Conservation (phyloP, 2,329 filamentous ascomycete genomes). For the Colletotrichum musae region DNA sequence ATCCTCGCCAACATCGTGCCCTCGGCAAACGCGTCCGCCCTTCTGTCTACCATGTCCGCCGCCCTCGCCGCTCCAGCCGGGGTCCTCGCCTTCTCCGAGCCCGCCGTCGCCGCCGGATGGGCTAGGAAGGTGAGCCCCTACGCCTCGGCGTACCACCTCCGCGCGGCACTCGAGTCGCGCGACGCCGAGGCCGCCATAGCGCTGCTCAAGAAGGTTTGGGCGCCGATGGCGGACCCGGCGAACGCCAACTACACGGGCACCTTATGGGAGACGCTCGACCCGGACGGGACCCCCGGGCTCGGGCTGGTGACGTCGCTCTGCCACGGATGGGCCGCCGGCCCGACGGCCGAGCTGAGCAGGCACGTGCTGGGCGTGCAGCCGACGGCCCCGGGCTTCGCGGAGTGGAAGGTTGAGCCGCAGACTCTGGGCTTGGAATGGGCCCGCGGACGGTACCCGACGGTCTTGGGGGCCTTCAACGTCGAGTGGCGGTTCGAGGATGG, state of each 20-base stretch:
- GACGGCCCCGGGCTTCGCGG: conserved; percentile 42
- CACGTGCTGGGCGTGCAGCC: conserved; percentile 45
- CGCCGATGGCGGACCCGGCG: conserved; percentile 46
- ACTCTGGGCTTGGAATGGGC: conserved; percentile 43
- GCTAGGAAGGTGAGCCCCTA: conserved; percentile 46
- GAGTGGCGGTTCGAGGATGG: conserved; percentile 29
- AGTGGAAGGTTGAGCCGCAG: conserved; percentile 43
- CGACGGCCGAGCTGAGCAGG: conserved; percentile 49
- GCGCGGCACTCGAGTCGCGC: conserved; percentile 45
- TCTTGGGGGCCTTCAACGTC: conserved; percentile 7
- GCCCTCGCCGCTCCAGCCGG: background rate
- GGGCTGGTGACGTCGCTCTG: conserved; percentile 49
- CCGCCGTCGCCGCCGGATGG: conserved; percentile 40
- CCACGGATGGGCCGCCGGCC: conserved; percentile 52
- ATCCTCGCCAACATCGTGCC: conserved; percentile 48
- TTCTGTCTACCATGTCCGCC: conserved; percentile 34
- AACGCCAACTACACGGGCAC: conserved; percentile 48
- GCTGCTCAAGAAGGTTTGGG: conserved; percentile 45
- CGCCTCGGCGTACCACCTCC: conserved; percentile 49
- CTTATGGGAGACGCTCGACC: conserved; percentile 50
- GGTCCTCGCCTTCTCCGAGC: conserved; percentile 42
- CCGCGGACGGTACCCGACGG: conserved; percentile 17
- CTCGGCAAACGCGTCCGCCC: background rate
- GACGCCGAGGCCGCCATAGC: conserved; percentile 29
- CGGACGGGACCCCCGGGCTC: conserved; percentile 45